Conservation (phyloP, 208 protist species). For the Histomonas meleagridis region DNA sequence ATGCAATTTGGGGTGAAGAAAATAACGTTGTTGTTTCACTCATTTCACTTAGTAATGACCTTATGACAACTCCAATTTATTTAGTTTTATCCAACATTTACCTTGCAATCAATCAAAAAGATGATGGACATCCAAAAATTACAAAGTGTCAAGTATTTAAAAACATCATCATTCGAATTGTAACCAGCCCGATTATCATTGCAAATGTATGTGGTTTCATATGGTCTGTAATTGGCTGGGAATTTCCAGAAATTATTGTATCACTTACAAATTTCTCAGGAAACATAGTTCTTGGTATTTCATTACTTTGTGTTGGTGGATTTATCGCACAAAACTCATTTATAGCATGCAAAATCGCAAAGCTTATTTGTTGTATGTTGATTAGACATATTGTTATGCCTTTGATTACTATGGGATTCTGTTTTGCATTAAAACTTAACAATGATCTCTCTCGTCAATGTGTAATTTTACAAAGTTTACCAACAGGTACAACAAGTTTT, state of each 20-base stretch:
- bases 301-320: constrained; percentile 28
- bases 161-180: not conserved
- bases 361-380: not conserved
- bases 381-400: not conserved
- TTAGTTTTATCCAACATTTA: not conserved
- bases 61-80: not conserved
- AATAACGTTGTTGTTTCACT: not conserved
- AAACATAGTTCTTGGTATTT: not conserved
- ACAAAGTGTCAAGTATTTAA: too few species aligned
- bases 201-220: not conserved
- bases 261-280: not conserved
- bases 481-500: not conserved
- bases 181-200: not conserved
- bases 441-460: not conserved
- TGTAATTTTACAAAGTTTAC: not conserved
- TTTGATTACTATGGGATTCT: not conserved
- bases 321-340: not conserved
- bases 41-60: not conserved
- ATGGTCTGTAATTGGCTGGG: not conserved
- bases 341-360: not conserved
- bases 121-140: too few species aligned
- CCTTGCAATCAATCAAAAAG: too few species aligned
- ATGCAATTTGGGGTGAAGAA: not conserved
- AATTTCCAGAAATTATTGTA: not conserved
- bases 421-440: not conserved